Base-by-base conservation (phyloP, 176 grass and related monocot species). In the Oryza coarctata region DNA sequence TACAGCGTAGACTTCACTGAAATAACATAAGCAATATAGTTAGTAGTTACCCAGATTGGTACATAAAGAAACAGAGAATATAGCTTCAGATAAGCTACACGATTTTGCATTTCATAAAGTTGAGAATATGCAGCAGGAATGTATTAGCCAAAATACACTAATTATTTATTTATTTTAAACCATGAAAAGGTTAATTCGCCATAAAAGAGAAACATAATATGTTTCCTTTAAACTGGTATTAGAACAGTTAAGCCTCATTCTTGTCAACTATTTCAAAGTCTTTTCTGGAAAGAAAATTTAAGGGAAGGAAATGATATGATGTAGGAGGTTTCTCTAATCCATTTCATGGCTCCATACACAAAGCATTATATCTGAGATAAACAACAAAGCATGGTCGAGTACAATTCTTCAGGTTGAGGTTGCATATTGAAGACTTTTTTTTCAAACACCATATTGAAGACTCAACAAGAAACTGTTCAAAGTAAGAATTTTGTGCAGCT, bases 1-100 rank as follows among this genome's bases (percentile, higher is more conserved):
- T 55, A 96, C 93, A 41, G 91, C 97, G 76, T 99, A 99, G 27
- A 99, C 97, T 89, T 99, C 97, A 84, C 97, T 99, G 93, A 88
- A 96, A 82, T 68, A 85, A 62, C 30, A 45, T 72, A 65, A 26
- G 73, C 3, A 83, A 73, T 68, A 45, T 71, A 73, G 25, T 57
- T 61, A 81, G 39, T 71, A 73, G 25, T 57, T 61, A 81, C 28
- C 77, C 33, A 67, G 27, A 31, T 10, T 65, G 64, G 32, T 63
- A 76, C 40, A 50, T 28, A 1, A 11, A 65, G 3, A 40, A 81
- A 81, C 12, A 61, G 29, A 41, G 34, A 39, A 85, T 31, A 70
- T 34, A 76, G 64, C 18, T 81, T 70, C 23, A 40, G n/a, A 75
- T 43, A 84, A 84, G 39, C 29, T 67, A 57, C 58, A 69, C 69